A percentile compares a stretch with the other conserved stretches of the same genome.
Conservation (phyloP, 805 yeast genomes). For the Saccharomycopsis sp. region DNA sequence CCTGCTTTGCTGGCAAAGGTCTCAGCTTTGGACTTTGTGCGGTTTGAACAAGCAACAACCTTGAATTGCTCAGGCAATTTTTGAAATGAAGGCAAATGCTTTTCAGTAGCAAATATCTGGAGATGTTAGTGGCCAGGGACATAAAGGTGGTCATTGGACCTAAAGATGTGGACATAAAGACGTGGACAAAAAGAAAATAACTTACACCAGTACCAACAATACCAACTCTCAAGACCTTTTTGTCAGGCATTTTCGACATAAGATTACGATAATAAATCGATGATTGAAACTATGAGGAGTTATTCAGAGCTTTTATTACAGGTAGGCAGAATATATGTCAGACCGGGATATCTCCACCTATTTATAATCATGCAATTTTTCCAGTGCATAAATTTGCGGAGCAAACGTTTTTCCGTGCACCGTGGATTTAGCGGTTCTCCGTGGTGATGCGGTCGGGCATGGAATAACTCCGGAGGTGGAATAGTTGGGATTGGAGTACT, state of each 20-base stretch:
- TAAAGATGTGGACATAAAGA: background rate
- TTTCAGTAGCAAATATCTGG: slow-evolving; percentile 73
- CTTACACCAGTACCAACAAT: slow-evolving; percentile 63
- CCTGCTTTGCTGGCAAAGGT: slow-evolving; percentile 62
- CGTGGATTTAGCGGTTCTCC: background rate
- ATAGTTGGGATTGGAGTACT: too few species aligned
- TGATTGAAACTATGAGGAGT: too few species aligned
- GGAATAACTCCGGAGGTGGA: too few species aligned
- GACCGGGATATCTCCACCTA: background rate
- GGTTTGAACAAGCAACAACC: slow-evolving; percentile 69
- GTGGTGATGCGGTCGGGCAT: too few species aligned
- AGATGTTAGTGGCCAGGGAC: too few species aligned
- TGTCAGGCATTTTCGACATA: background rate
- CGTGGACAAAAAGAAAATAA: background rate
- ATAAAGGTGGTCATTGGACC: background rate
- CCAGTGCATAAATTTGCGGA: background rate
- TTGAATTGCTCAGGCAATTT: slow-evolving; percentile 43
- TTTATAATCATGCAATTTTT: background rate
- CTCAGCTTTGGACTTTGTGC: slow-evolving; percentile 80
- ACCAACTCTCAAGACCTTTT: slow-evolving; percentile 44
- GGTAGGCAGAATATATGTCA: background rate
- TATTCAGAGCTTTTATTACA: too few species aligned
- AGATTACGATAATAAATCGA: background rate
- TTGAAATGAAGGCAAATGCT: slow-evolving; percentile 71
- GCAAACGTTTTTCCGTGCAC: background rate